Evolutionary conservation across 2,329 filamentous ascomycete species (phyloP).

Genomic region (Curvularia verruculosa): DNA sequence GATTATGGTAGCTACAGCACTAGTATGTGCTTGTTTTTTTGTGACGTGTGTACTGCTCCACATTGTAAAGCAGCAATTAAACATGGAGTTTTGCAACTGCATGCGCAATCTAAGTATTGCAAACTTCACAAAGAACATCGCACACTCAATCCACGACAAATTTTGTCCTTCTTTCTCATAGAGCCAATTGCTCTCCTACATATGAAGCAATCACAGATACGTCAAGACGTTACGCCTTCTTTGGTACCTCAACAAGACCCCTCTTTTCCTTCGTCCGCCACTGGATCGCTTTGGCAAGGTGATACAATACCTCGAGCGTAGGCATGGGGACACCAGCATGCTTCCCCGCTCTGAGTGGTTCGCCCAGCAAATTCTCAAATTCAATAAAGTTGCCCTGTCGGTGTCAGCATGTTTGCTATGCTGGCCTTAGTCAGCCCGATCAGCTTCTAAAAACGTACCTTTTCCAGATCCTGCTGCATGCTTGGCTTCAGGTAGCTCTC

Average conservation of each 20-base stretch:
- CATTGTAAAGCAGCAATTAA: neutral
- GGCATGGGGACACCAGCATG: slow-evolving; percentile 58
- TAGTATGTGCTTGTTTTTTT: neutral
- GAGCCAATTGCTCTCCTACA: neutral
- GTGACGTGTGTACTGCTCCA: neutral
- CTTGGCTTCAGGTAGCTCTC: slow-evolving; percentile 59
- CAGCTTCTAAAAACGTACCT: slow-evolving; percentile 42
- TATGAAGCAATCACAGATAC: neutral
- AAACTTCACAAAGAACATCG: neutral
- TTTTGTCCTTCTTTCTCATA: neutral
- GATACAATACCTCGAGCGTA: slow-evolving; percentile 57
- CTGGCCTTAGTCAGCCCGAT: neutral
- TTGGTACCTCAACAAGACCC: slow-evolving; percentile 47
- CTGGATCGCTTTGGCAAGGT: slow-evolving; percentile 57
- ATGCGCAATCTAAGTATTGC: neutral
- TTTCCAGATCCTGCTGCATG: slow-evolving; percentile 61
- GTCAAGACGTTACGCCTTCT: neutral
- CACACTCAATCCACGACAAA: neutral
- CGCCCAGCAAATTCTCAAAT: slow-evolving; percentile 62
- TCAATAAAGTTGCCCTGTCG: slow-evolving; percentile 61
- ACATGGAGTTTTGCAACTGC: neutral
- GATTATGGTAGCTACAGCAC: neutral
- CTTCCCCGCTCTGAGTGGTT: slow-evolving; percentile 61
- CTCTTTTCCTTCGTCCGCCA: slow-evolving; percentile 55
- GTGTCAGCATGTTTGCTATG: neutral